These are phyloP conservation scores for Pseudogymnoascus sp. DNA, from an alignment of 2,329 filamentous ascomycete genomes.

Conservation along the genomic window DNA sequence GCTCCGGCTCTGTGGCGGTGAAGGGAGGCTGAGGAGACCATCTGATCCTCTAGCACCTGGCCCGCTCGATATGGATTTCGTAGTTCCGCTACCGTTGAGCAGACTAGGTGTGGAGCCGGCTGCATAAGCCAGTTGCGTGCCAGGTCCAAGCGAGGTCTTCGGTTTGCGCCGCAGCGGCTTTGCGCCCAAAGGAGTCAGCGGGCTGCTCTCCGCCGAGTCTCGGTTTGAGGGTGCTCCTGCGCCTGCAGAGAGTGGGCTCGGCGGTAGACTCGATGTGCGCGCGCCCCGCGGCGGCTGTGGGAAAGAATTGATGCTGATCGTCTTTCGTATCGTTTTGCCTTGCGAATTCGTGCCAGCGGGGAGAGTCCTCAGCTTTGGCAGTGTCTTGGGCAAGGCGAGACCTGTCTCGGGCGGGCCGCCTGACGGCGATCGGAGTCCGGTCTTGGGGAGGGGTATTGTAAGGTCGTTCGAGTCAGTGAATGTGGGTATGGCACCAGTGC, in stretches of 20 bases:
- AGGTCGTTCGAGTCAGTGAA: conserved; percentile 17
- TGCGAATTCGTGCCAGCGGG: conserved; percentile 48
- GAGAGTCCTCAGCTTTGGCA: conserved; percentile 48
- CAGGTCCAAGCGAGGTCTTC: conserved; percentile 27
- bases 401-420: conserved; percentile 42
- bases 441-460: conserved; percentile 37
- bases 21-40: conserved; percentile 67
- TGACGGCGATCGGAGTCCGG: conserved; percentile 52
- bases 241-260: conserved; percentile 49
- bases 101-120: conserved; percentile 56
- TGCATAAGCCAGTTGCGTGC: conserved; percentile 26
- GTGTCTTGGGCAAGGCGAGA: conserved; percentile 40
- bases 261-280: conserved; percentile 52
- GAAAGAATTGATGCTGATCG: conserved; percentile 88
- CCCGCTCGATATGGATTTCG: conserved; percentile 58
- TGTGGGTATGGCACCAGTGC: conserved; percentile 42
- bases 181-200: conserved; percentile 10
- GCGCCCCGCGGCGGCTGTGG: conserved; percentile 72
- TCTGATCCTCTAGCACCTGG: conserved; percentile 61
- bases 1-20: conserved; percentile 79
- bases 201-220: conserved; percentile 21
- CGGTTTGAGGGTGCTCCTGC: conserved; percentile 14
- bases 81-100: conserved; percentile 70
- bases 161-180: conserved; percentile 21
- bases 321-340: conserved; percentile 70